Evolutionary conservation across 495 filamentous ascomycete genomes (phyloP).

Genomic region (Penicillium parvum): DNA sequence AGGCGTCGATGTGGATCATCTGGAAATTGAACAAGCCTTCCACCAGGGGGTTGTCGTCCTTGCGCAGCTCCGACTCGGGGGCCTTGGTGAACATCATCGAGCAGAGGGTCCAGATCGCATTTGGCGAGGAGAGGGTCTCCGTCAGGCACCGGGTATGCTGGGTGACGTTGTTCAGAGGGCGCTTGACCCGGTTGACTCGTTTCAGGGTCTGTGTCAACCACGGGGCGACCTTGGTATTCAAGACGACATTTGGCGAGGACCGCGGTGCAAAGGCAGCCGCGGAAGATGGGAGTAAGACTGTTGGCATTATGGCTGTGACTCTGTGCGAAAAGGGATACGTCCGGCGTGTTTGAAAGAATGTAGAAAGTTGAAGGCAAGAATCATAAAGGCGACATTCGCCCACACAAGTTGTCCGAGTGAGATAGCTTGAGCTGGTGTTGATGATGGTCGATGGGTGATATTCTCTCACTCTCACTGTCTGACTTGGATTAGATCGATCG

Average conservation of each 20-base stretch:
- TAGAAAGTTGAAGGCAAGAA: conserved; percentile 25
- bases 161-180: conserved; percentile 93
- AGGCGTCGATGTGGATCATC: conserved; percentile 92
- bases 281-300: conserved; percentile 86
- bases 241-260: conserved; percentile 90
- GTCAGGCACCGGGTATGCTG: conserved; percentile 97
- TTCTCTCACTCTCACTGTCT: conserved; percentile 11
- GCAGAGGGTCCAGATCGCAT: conserved; percentile 93
- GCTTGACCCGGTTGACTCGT: conserved; percentile 95
- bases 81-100: conserved; percentile 92
- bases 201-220: conserved; percentile 98
- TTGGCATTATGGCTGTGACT: conserved; percentile 69
- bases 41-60: conserved; percentile 80
- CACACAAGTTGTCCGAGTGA: conserved; percentile 25
- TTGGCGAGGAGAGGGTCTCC: conserved; percentile 85
- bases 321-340: conserved; percentile 29
- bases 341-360: conserved; percentile 32
- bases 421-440: no score
- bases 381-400: conserved; percentile 46
- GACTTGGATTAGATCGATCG: conserved; percentile 22
- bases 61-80: conserved; percentile 80
- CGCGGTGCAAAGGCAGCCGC: conserved; percentile 95
- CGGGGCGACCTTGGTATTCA: conserved; percentile 90
- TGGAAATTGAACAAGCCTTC: conserved; percentile 93
- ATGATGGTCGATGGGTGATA: no score